phyloP scores from a whole-genome alignment of 768 basidiomycete genomes.

The Tylopilus felleus region DNA sequence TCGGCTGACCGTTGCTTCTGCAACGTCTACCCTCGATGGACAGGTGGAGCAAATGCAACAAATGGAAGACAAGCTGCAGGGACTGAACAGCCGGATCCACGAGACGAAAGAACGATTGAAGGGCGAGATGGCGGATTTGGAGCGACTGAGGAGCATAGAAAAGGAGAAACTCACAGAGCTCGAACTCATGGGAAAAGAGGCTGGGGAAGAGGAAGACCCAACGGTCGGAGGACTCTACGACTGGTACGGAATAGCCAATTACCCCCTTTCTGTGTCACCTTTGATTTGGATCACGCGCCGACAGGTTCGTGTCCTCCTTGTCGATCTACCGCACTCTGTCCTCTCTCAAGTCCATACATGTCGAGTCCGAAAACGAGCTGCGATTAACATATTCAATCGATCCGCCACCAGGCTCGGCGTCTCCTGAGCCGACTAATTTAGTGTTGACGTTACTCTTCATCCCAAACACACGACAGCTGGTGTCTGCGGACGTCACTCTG shows the following conservation, averaged over 20 bases:
- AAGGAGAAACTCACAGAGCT: slow-evolving; percentile 60
- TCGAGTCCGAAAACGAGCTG: slow-evolving; percentile 73
- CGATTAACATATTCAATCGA: slow-evolving; percentile 61
- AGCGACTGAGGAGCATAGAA: slow-evolving; percentile 59
- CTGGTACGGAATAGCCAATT: slow-evolving; percentile 46
- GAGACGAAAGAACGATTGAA: slow-evolving; percentile 62
- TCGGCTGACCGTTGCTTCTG: slow-evolving; percentile 71
- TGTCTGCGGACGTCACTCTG: slow-evolving; percentile 55
- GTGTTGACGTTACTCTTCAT: slow-evolving; percentile 62
- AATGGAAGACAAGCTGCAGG: slow-evolving; percentile 63
- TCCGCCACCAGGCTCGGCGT: slow-evolving; percentile 23
- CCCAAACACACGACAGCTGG: slow-evolving; percentile 65
- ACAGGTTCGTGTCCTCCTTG: slow-evolving; percentile 71
- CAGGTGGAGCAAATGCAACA: slow-evolving; percentile 80
- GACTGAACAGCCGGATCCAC: slow-evolving; percentile 47
- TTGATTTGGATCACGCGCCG: background rate
- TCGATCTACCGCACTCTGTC: slow-evolving; percentile 60
- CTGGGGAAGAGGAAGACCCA: slow-evolving; percentile 59
- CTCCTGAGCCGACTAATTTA: slow-evolving; percentile 33
- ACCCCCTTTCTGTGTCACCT: background rate
- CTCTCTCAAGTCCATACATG: slow-evolving; percentile 55
- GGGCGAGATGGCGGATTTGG: slow-evolving; percentile 49
- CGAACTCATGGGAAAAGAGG: slow-evolving; percentile 47
- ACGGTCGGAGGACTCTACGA: slow-evolving; percentile 64
- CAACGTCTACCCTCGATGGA: slow-evolving; percentile 66